Evolutionary conservation across 1,139 yeast species (phyloP).

Genomic region (Diutina catenulata): DNA sequence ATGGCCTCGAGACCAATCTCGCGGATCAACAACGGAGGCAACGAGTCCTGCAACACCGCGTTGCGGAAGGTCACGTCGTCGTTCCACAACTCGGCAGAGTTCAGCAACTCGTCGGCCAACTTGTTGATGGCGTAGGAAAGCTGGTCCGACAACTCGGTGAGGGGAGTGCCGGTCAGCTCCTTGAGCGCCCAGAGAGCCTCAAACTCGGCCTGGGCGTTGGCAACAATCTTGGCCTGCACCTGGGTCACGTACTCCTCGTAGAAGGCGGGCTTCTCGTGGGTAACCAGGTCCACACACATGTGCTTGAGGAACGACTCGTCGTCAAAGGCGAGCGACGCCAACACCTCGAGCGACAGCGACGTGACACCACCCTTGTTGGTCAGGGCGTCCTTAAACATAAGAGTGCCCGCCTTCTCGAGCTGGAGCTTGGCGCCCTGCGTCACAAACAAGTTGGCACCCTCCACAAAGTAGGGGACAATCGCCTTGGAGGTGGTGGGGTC

Average conservation of each 20-base stretch:
- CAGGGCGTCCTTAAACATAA: conserved; percentile 90
- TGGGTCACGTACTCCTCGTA: conserved; percentile 73
- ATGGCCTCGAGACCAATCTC: conserved; percentile 69
- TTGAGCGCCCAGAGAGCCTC: conserved; percentile 78
- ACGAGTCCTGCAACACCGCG: conserved; percentile 62
- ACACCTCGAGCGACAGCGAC: conserved; percentile 88
- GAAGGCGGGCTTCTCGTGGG: conserved; percentile 49
- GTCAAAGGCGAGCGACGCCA: conserved; percentile 86
- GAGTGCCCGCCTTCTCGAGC: conserved; percentile 76
- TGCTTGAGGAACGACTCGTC: conserved; percentile 66
- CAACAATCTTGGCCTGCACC: conserved; percentile 65
- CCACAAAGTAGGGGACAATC: conserved; percentile 79
- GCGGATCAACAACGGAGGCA: conserved; percentile 63
- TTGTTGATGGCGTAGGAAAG: conserved; percentile 80
- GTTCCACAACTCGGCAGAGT: conserved; percentile 75
- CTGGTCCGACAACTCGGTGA: conserved; percentile 74
- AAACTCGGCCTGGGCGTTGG: conserved; percentile 78
- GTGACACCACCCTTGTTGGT: conserved; percentile 99
- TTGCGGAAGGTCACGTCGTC: conserved; percentile 71
- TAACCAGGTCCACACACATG: conserved; percentile 53
- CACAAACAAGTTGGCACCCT: conserved; percentile 93
- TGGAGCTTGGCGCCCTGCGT: conserved; percentile 88
- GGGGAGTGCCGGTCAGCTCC: conserved; percentile 52
- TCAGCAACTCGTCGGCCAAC: conserved; percentile 78
- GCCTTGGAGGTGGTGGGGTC: conserved; percentile 69